Evolutionary conservation across 2,329 filamentous ascomycete species (phyloP).

Genomic region (Blastomyces parvus): DNA sequence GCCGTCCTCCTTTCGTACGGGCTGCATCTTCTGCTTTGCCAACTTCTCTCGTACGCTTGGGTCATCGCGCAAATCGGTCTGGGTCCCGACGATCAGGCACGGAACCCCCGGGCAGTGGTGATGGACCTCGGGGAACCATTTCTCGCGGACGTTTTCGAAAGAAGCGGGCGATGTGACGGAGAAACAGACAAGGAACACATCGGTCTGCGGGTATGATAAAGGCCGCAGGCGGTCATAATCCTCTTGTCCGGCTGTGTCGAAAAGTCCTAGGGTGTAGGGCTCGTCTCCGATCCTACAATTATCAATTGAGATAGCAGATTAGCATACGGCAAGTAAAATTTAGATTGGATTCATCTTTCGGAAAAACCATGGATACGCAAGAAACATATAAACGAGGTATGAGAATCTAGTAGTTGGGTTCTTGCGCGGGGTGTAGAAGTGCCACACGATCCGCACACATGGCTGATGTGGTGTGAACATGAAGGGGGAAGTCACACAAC

Average conservation of each 20-base stretch:
- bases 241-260: conserved; percentile 98
- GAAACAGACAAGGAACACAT: conserved; percentile 98
- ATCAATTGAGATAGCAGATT: conserved; percentile 14
- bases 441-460: conserved; percentile 7
- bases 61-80: conserved; percentile 92
- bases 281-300: conserved; percentile 86
- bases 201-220: conserved; percentile 94
- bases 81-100: conserved; percentile 94
- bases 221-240: conserved; percentile 97
- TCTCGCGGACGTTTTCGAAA: conserved; percentile 98
- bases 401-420: neutral
- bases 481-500: conserved; percentile 33
- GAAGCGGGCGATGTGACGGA: conserved; percentile 94
- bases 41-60: conserved; percentile 80
- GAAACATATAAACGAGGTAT: neutral
- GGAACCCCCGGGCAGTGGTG: conserved; percentile 97
- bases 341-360: neutral
- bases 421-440: neutral
- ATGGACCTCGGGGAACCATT: conserved; percentile 98
- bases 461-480: conserved; percentile 7
- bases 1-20: conserved; percentile 84
- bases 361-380: neutral
- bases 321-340: neutral
- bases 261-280: conserved; percentile 91
- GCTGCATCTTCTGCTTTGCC: conserved; percentile 89